Conservation (phyloP, 345 rosid genomes). For the Eucalyptus grandis region DNA sequence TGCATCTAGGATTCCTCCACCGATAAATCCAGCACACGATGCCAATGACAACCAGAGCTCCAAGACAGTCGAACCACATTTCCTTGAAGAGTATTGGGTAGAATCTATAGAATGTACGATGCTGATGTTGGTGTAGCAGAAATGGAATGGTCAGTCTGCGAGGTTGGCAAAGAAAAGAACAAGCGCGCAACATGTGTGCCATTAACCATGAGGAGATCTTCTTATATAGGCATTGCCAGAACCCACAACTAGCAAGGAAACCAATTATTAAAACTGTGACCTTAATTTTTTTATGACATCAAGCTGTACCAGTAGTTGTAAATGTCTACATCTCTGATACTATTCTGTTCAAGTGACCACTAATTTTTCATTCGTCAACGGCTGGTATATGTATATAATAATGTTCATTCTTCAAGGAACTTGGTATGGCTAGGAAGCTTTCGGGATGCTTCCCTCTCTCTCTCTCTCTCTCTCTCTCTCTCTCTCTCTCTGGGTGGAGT, state of each 20-base stretch:
- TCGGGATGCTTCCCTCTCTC: background rate
- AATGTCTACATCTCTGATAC: background rate
- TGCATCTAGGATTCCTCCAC: slow-evolving; percentile 82
- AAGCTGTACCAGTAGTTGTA: slow-evolving; percentile 16
- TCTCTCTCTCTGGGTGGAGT: background rate
- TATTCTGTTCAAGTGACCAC: slow-evolving; percentile 2
- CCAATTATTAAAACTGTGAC: background rate
- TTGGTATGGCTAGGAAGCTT: background rate
- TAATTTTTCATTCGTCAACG: slow-evolving; percentile 22
- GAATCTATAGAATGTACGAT: background rate
- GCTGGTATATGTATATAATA: background rate
- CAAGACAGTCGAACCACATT: slow-evolving; percentile 35
- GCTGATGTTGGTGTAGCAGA: background rate
- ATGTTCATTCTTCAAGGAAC: background rate
- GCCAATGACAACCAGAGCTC: slow-evolving; percentile 32
- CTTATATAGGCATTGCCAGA: background rate
- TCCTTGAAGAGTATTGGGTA: background rate
- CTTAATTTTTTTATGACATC: background rate
- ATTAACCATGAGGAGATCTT: background rate
- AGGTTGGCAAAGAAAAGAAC: background rate
- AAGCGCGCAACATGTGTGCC: background rate
- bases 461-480: background rate
- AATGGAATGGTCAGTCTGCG: background rate
- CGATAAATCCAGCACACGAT: slow-evolving; percentile 43
- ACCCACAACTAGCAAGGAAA: background rate